Percentiles rank a stretch among this genome's conserved stretches.
Evolutionary conservation across 2,329 filamentous ascomycete genomes (phyloP).

Genomic region (Microcyclospora pomicola): DNA sequence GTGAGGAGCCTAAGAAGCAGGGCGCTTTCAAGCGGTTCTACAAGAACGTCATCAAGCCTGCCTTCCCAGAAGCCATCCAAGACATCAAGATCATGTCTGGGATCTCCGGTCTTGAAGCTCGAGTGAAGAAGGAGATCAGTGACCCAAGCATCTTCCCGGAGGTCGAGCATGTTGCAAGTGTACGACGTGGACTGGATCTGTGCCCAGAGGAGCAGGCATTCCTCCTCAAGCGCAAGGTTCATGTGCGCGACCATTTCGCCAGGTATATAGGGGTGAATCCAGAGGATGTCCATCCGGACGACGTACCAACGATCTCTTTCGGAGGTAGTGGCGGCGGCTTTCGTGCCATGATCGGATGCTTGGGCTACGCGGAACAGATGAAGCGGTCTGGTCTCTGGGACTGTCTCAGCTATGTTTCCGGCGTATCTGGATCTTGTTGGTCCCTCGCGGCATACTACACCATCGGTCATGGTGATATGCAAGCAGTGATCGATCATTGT

Average conservation of each 20-base stretch:
- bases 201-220: conserved; percentile 18
- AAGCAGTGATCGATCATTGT: conserved; percentile 20
- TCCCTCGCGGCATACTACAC: conserved; percentile 21
- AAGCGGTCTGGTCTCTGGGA: conserved; percentile 20
- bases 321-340: conserved; percentile 22
- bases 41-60: conserved; percentile 12
- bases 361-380: conserved; percentile 20
- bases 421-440: conserved; percentile 22
- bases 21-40: conserved; percentile 10
- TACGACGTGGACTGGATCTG: conserved; percentile 19
- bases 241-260: conserved; percentile 17
- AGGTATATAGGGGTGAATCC: conserved; percentile 18
- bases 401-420: conserved; percentile 19
- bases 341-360: conserved; percentile 17
- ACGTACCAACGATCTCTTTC: conserved; percentile 20
- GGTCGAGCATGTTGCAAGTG: conserved; percentile 14
- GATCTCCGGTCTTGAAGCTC: conserved; percentile 13
- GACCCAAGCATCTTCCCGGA: conserved; percentile 19
- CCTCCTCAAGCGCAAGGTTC: conserved; percentile 11
- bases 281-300: conserved; percentile 16
- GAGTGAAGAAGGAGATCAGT: conserved; percentile 16
- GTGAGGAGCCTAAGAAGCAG: conserved; percentile 4
- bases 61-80: conserved; percentile 16
- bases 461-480: conserved; percentile 16
- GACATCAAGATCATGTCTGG: conserved; percentile 17